Conservation (phyloP, 2,329 filamentous ascomycete species). For the Colletotrichum destructivum region DNA sequence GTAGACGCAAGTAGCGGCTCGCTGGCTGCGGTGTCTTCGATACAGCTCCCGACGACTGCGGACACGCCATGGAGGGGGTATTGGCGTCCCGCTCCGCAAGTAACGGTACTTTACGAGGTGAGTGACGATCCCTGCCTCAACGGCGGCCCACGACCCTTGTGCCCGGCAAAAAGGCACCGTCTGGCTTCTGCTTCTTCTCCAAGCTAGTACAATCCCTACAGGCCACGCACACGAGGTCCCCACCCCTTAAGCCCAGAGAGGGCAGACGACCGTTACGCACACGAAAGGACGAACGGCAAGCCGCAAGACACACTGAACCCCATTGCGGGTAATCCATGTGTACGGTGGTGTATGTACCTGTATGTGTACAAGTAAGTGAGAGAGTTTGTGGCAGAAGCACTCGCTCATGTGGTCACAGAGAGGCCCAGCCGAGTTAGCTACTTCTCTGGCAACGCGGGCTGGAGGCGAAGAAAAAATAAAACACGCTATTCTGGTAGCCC, state of each 20-base stretch:
- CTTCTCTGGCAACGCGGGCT: slow-evolving; percentile 11
- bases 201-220: slow-evolving; percentile 35
- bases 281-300: neutral
- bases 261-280: slow-evolving; percentile 12
- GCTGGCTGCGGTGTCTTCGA: slow-evolving; percentile 13
- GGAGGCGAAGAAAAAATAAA: slow-evolving; percentile 1
- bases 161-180: slow-evolving; percentile 29
- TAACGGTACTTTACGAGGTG: slow-evolving; percentile 25
- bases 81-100: slow-evolving; percentile 26
- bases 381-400: slow-evolving; percentile 24
- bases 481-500: slow-evolving; percentile 14
- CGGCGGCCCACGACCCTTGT: slow-evolving; percentile 5
- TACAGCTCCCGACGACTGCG: slow-evolving; percentile 12
- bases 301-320: slow-evolving; percentile 4
- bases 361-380: too few species aligned
- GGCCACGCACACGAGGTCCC: slow-evolving; percentile 28
- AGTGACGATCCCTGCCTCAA: slow-evolving; percentile 29
- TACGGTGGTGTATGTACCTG: neutral
- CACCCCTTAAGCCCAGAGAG: neutral
- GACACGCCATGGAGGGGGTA: slow-evolving; percentile 21
- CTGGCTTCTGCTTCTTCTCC: slow-evolving; percentile 6
- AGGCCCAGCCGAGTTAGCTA: slow-evolving; percentile 1
- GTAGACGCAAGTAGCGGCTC: slow-evolving; percentile 8
- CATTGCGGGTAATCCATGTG: neutral
- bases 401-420: slow-evolving; percentile 11